Evolutionary conservation across 164 flowering plant genomes (phyloP).

Genomic region (Piper betle): DNA sequence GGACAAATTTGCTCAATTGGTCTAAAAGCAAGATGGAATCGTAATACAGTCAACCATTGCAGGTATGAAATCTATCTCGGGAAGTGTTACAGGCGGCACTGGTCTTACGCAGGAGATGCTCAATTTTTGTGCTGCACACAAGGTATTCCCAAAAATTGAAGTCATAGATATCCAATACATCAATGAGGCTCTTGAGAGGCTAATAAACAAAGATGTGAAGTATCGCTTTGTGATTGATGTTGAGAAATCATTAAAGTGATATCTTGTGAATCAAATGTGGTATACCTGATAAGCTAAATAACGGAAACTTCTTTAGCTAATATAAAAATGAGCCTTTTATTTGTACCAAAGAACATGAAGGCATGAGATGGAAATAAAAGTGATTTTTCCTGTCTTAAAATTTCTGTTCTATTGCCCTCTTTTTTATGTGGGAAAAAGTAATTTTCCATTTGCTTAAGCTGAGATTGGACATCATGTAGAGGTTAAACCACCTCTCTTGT

Average conservation of each 20-base stretch:
- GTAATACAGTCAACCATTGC: constrained; percentile 6
- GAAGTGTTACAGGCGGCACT: constrained; percentile 68
- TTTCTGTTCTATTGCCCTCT: too few species aligned
- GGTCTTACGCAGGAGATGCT: constrained; percentile 72
- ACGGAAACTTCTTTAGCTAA: too few species aligned
- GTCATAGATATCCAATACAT: constrained; percentile 57
- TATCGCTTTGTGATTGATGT: constrained; percentile 85
- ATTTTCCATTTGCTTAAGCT: too few species aligned
- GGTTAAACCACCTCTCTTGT: too few species aligned
- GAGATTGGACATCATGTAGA: too few species aligned
- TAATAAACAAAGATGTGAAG: constrained; percentile 64
- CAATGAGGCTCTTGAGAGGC: constrained; percentile 80
- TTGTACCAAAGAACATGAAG: too few species aligned
- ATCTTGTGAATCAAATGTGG: background rate
- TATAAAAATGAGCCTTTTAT: too few species aligned
- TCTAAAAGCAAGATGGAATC: background rate
- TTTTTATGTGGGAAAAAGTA: too few species aligned
- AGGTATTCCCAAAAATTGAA: constrained; percentile 64
- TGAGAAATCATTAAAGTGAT: constrained; percentile 53
- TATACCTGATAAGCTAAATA: background rate
- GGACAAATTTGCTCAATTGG: background rate
- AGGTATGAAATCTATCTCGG: constrained; percentile 57
- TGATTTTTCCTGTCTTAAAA: too few species aligned
- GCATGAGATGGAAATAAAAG: too few species aligned
- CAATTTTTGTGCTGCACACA: constrained; percentile 65